Evolutionary conservation across 148 eudicot species (phyloP).

Genomic region (Polygonum aviculare): DNA sequence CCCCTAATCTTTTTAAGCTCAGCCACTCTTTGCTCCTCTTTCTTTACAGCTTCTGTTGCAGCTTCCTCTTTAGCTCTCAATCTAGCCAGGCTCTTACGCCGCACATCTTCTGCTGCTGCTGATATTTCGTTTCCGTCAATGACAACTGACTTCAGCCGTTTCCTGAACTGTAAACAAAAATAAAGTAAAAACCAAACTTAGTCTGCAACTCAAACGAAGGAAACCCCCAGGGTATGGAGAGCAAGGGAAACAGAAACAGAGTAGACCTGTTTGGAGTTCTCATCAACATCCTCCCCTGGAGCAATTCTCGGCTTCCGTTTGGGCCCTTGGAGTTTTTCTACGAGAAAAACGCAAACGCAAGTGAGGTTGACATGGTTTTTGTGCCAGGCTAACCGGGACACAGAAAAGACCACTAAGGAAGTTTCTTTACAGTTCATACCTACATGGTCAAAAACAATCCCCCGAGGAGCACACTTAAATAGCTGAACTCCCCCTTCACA

Average conservation of each 20-base stretch:
- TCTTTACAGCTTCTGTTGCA: slow-evolving; percentile 58
- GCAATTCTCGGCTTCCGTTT: slow-evolving; percentile 63
- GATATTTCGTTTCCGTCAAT: slow-evolving; percentile 66
- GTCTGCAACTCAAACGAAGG: background rate
- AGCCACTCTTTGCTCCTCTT: slow-evolving; percentile 75
- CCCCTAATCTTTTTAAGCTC: slow-evolving; percentile 56
- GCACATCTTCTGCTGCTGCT: slow-evolving; percentile 37
- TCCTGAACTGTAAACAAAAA: slow-evolving; percentile 47
- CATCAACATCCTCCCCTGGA: slow-evolving; percentile 60
- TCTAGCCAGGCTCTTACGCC: slow-evolving; percentile 46
- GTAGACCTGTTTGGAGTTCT: slow-evolving; percentile 72
- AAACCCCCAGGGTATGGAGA: background rate
- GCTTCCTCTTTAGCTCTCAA: slow-evolving; percentile 58
- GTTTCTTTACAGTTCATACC: slow-evolving; percentile 30
- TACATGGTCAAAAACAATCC: slow-evolving; percentile 70
- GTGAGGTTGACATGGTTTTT: background rate
- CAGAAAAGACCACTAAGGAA: background rate
- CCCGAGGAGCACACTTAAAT: slow-evolving; percentile 67
- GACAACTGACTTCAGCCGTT: slow-evolving; percentile 44
- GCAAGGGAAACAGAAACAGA: background rate
- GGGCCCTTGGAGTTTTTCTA: slow-evolving; percentile 62
- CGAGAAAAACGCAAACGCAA: slow-evolving; percentile 12
- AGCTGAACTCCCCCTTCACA: slow-evolving; percentile 55
- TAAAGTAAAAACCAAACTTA: background rate
- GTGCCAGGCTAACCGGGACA: background rate